Conservation (phyloP, 208 protist genomes). For the Blastocrithidia nonstop region DNA sequence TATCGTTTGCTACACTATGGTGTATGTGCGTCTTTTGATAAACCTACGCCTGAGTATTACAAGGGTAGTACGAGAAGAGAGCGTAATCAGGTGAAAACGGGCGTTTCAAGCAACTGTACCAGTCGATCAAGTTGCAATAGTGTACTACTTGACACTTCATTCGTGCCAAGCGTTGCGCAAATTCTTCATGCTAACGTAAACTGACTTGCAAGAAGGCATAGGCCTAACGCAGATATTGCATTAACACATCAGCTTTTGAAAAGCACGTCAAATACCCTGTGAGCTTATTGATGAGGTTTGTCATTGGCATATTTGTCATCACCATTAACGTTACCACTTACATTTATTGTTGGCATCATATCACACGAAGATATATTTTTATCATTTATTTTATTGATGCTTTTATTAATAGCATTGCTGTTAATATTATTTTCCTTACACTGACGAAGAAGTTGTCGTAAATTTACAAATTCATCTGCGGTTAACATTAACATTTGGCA, state of each 20-base stretch:
- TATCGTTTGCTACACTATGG: no score
- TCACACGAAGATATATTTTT: no score
- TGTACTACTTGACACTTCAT: constrained; percentile 83
- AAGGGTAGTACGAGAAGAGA: constrained; percentile 83
- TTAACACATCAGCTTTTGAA: constrained; percentile 82
- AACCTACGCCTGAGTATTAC: constrained; percentile 42
- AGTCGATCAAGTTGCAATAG: constrained; percentile 93
- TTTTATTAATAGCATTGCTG: no score
- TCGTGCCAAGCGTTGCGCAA: constrained; percentile 30
- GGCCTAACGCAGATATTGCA: constrained; percentile 75
- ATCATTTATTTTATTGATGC: no score
- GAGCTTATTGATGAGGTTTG: constrained; percentile 3
- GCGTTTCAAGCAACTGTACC: constrained; percentile 92
- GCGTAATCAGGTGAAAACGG: constrained; percentile 87
- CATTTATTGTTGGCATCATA: neutral
- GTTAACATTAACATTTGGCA: constrained; percentile 76
- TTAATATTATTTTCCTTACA: constrained; percentile 5
- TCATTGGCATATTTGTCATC: neutral
- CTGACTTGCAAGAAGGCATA: constrained; percentile 83
- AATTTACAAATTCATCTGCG: constrained; percentile 61
- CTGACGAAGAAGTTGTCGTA: constrained; percentile 55
- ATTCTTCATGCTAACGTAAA: constrained; percentile 70
- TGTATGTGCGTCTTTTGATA: no score
- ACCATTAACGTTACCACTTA: neutral
- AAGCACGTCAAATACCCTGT: constrained; percentile 40